Base-by-base conservation (phyloP, 768 basidiomycete genomes). In the Rhodotorula sphaerocarpa region DNA sequence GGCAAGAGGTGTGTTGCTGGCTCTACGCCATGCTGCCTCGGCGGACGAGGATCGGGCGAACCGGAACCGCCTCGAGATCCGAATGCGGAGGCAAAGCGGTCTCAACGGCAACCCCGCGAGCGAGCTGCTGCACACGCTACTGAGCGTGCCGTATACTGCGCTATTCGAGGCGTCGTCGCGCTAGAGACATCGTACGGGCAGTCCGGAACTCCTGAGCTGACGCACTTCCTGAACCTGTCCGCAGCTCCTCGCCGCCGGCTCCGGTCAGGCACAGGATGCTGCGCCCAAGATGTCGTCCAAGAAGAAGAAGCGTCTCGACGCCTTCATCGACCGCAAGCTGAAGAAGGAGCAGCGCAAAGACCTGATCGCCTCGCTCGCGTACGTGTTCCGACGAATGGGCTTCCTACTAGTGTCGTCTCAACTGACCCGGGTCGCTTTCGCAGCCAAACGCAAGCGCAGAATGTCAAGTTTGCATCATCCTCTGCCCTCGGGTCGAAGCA, bases 291-390 rank as follows among this genome's bases (percentile, higher is more conserved):
- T 88, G 79, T 86, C 82, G 47, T 82, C 77, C 60, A 91, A 91
- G 78, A 92, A 89, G 78, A 85, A 83, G 77, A 91, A 87, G 74
- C 79, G 88, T 55, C 77, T 97, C 7, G 92, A 96, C 66, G 88
- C 88, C 66, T 97, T 90, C 72, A 91, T 96, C 70, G 90, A 89
- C 53, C 91, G 91, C 77, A 92, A 92, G 75, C 77, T 93, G 51
- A 89, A 86, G 76, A 88, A 90, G 74, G 91, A 95, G 72, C 88
- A 89, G 64, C 82, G 90, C 48, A 72, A 82, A 7, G 74, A 79
- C 25, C 79, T 95, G 20, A 84, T 93, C 57, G 82, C 88, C 67
- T 90, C 87, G 74, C 79, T 95, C 64, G 81, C 84, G 90, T 90
- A 77, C 65, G 84, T 31, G 33, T 36, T 30, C 33, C 30, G 30